Evolutionary conservation across 768 basidiomycete genomes (phyloP).

Genomic region (Rhizopogon vesiculosus): DNA sequence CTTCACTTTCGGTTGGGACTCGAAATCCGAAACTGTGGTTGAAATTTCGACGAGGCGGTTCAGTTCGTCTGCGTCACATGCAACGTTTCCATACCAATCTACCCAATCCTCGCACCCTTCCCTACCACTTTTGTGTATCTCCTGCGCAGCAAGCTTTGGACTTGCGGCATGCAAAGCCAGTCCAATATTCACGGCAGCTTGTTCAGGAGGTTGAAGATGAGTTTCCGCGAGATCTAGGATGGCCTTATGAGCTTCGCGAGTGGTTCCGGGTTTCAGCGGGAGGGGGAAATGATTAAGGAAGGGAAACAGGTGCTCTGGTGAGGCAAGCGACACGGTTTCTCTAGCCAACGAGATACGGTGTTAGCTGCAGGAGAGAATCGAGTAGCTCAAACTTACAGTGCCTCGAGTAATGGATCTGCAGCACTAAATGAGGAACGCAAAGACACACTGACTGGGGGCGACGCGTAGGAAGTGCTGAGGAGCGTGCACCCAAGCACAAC

Average conservation of each 20-base stretch:
- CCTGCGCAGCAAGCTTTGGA: conserved; percentile 71
- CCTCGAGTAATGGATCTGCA: conserved; percentile 24
- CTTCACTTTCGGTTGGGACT: conserved; percentile 33
- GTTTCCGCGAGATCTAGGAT: conserved; percentile 33
- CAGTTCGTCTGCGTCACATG: conserved; percentile 64
- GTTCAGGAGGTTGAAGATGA: conserved; percentile 43
- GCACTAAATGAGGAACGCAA: conserved; percentile 24
- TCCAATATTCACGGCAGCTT: conserved; percentile 61
- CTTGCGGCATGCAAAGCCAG: conserved; percentile 75
- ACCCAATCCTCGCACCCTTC: conserved; percentile 68
- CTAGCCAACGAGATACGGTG: conserved; percentile 34
- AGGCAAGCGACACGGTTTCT: conserved; percentile 76
- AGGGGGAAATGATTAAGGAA: conserved; percentile 60
- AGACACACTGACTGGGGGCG: conserved; percentile 25
- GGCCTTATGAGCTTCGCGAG: conserved; percentile 43
- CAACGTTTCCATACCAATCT: conserved; percentile 74
- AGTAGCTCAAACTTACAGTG: conserved; percentile 18
- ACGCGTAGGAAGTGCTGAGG: conserved; percentile 12
- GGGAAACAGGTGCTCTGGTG: conserved; percentile 70
- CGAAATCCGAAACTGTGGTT: conserved; percentile 20
- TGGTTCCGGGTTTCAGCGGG: conserved; percentile 31
- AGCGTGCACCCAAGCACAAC: conserved; percentile 7
- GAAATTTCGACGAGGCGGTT: conserved; percentile 45
- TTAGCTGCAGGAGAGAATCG: not conserved
- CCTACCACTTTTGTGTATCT: conserved; percentile 13